phyloP scores from a whole-genome alignment of 1,139 yeast genomes.

The Nakaseomyces sp. region DNA sequence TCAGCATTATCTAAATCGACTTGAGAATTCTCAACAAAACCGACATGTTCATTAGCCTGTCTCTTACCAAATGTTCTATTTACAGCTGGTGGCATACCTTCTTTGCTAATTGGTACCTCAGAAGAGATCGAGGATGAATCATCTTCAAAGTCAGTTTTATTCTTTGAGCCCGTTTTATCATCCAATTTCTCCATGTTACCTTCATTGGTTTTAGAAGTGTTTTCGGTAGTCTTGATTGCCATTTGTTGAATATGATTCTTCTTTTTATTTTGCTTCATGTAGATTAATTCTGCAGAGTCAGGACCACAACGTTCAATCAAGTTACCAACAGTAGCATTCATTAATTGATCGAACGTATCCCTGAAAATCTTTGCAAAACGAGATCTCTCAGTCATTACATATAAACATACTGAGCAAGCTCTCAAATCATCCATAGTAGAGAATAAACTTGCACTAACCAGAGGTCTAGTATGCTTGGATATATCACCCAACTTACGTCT shows the following conservation, averaged over 20 bases:
- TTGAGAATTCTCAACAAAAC: conserved; percentile 29
- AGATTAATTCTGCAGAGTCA: conserved; percentile 43
- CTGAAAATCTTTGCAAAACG: conserved; percentile 47
- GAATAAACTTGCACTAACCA: conserved; percentile 42
- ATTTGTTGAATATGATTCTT: conserved; percentile 2
- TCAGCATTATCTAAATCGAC: conserved; percentile 37
- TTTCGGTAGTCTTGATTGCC: not conserved
- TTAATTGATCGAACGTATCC: conserved; percentile 53
- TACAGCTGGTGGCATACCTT: conserved; percentile 50
- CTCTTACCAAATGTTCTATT: conserved; percentile 35
- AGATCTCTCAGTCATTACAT: conserved; percentile 55
- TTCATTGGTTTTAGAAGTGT: not conserved
- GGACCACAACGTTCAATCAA: conserved; percentile 48
- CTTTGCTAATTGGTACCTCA: conserved; percentile 8
- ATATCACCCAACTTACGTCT: conserved; percentile 41
- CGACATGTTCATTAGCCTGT: conserved; percentile 26
- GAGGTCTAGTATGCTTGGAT: conserved; percentile 46
- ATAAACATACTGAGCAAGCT: conserved; percentile 50
- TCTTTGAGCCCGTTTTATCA: not conserved
- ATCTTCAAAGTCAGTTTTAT: conserved; percentile 5
- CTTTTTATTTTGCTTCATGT: conserved; percentile 16
- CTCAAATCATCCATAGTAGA: conserved; percentile 48
- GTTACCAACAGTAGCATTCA: conserved; percentile 49
- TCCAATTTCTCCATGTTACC: not conserved
- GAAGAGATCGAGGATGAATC: conserved; percentile 4